These are phyloP conservation scores for Mycena crocata DNA, from an alignment of 768 basidiomycete genomes.

Conservation along the genomic window DNA sequence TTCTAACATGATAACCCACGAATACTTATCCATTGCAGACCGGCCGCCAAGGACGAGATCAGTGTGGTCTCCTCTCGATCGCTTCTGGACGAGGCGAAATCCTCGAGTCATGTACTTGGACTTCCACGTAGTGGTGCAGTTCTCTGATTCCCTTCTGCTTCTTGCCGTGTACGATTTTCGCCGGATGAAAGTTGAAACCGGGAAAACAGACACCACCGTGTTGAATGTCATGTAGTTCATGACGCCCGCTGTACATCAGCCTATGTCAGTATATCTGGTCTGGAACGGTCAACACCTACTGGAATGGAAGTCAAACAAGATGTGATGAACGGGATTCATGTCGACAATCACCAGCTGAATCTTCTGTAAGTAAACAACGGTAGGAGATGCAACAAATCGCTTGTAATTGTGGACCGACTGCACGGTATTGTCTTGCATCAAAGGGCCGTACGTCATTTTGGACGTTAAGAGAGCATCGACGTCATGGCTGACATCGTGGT, in stretches of 20 bases:
- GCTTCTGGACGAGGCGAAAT: background rate
- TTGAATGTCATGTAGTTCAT: background rate
- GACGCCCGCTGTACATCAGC: background rate
- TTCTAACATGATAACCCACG: background rate
- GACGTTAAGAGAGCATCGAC: background rate
- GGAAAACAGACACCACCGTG: background rate
- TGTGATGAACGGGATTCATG: background rate
- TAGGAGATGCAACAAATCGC: background rate
- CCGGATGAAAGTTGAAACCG: background rate
- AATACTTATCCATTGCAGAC: background rate
- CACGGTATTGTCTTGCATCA: background rate
- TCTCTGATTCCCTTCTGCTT: background rate
- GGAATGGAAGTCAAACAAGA: background rate
- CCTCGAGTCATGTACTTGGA: background rate
- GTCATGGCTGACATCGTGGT: background rate
- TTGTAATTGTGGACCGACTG: background rate
- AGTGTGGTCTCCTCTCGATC: background rate
- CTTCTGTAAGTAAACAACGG: background rate
- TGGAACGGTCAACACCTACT: too few species aligned
- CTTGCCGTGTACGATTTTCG: background rate
- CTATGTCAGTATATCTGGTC: too few species aligned
- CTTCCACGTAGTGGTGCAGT: background rate
- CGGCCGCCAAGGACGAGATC: background rate
- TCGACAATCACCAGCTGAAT: background rate
- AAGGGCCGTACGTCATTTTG: too few species aligned